Conservation (phyloP, 176 grass and related monocot genomes). For the Aegilops sharonensis region DNA sequence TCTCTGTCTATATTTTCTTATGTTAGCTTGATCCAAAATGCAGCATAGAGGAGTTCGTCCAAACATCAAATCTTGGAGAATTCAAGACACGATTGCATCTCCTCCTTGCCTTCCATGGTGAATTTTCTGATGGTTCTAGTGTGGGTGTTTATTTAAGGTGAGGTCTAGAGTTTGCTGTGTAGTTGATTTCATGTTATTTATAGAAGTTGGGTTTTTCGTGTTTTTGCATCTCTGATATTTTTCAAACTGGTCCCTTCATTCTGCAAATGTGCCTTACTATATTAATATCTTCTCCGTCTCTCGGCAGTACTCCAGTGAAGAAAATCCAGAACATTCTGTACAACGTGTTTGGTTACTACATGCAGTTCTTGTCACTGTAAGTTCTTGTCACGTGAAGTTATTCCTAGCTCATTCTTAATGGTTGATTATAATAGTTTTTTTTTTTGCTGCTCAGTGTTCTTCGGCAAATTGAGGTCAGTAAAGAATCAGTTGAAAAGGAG, state of each 20-base stretch:
- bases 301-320: constrained; percentile 42
- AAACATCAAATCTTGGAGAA: constrained; percentile 85
- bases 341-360: constrained; percentile 92
- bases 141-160: constrained; percentile 69
- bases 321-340: constrained; percentile 78
- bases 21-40: constrained; percentile 39
- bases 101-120: constrained; percentile 73
- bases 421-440: constrained; percentile 29
- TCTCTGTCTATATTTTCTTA: constrained; percentile 28
- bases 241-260: background rate
- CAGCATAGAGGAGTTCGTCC: constrained; percentile 86
- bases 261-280: background rate
- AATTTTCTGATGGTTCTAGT: constrained; percentile 55
- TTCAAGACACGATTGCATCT: constrained; percentile 91
- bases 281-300: constrained; percentile 7
- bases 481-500: constrained; percentile 63
- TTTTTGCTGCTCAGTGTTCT: constrained; percentile 52
- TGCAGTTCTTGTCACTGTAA: constrained; percentile 84
- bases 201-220: background rate
- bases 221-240: background rate
- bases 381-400: constrained; percentile 29
- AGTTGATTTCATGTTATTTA: background rate
- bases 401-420: constrained; percentile 27
- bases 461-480: constrained; percentile 60
- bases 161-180: constrained; percentile 4